Base-by-base conservation (phyloP, 106 monocot species). In the Dactylorhiza incarnata region DNA sequence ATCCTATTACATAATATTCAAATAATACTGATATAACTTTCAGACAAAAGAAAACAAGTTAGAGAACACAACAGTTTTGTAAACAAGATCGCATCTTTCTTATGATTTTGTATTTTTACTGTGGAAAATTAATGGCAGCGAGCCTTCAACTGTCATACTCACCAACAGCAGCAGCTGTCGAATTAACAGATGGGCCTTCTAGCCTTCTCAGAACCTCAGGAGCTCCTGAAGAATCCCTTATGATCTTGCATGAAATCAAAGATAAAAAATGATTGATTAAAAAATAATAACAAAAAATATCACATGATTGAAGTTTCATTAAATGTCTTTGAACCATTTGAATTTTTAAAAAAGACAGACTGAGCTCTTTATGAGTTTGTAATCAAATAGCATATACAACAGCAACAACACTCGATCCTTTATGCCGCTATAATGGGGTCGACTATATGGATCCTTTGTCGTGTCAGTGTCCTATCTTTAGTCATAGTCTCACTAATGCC, bases 161-260 rank as follows among this genome's bases (percentile, higher is more conserved):
- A 9, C 86, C 14, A 24, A 85, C 59, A 10, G 78, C 47, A 17
- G 86, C 37, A 37, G 49, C 20, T 86, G 37, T 80, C 11, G 75
- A 15, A 0, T 68, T 9, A 5, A 74, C 50, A n/a, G 71, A 56
- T 68, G 80, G 86, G 13, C 81, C 83, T 47, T 92, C 95, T 65
- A 85, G 48, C 84, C 88, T 84, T 43, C 85, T 95, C 17, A 95
- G 86, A 70, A 90, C 92, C 82, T 95, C 95, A 2, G 95, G 86
- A 58, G 88, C 87, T 65, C 95, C 95, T 12, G 71, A 74, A 56
- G 88, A 61, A 87, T 95, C 95, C 77, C 92, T 90, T 69, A 78
- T 81, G 43, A 95, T 90, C 95, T 95, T 95, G 82, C 80, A 83
- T 85, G 23, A 37, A 37, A 37, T 37, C 3, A 66, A 55, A 20